Percentiles rank a stretch among this genome's conserved stretches.
Evolutionary conservation across 2,329 filamentous ascomycete genomes (phyloP).

Genomic region (Sclerotinia nivalis): DNA sequence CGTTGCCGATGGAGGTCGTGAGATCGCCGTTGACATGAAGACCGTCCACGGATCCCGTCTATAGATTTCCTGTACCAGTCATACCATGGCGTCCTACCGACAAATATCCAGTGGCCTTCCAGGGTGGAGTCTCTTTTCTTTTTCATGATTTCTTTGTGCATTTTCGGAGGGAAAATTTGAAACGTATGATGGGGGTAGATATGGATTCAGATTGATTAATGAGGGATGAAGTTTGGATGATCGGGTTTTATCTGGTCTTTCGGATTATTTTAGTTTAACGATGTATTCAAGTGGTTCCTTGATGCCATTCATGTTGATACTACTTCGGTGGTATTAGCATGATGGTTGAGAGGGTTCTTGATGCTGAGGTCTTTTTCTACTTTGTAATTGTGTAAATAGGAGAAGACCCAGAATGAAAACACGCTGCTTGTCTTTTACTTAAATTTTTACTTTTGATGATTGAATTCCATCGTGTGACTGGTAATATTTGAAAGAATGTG

Average conservation of each 20-base stretch:
- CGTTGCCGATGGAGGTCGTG: slow-evolving; percentile 87
- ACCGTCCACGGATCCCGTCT: slow-evolving; percentile 80
- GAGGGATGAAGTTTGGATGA: slow-evolving; percentile 25
- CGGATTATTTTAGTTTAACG: slow-evolving; percentile 20
- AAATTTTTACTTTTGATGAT: neutral
- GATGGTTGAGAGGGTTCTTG: slow-evolving; percentile 20
- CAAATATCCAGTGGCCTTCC: slow-evolving; percentile 14
- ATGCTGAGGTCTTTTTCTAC: slow-evolving; percentile 19
- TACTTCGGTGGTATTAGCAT: slow-evolving; percentile 20
- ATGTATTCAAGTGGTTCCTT: slow-evolving; percentile 23
- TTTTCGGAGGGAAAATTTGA: slow-evolving; percentile 23
- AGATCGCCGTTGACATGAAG: slow-evolving; percentile 99
- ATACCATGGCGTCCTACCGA: slow-evolving; percentile 20
- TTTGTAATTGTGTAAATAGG: slow-evolving; percentile 28
- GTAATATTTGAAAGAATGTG: neutral
- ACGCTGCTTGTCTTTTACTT: slow-evolving; percentile 21
- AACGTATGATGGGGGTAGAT: slow-evolving; percentile 26
- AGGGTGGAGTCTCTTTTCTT: slow-evolving; percentile 7
- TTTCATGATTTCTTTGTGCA: slow-evolving; percentile 26
- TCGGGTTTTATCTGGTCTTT: slow-evolving; percentile 23
- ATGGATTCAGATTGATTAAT: slow-evolving; percentile 28
- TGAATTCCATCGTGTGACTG: neutral
- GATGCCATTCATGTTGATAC: neutral
- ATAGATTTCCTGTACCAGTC: slow-evolving; percentile 41
- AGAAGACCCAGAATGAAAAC: slow-evolving; percentile 25